Base-by-base conservation (phyloP, 139 green algal genomes). In the Asterochloris erici region DNA sequence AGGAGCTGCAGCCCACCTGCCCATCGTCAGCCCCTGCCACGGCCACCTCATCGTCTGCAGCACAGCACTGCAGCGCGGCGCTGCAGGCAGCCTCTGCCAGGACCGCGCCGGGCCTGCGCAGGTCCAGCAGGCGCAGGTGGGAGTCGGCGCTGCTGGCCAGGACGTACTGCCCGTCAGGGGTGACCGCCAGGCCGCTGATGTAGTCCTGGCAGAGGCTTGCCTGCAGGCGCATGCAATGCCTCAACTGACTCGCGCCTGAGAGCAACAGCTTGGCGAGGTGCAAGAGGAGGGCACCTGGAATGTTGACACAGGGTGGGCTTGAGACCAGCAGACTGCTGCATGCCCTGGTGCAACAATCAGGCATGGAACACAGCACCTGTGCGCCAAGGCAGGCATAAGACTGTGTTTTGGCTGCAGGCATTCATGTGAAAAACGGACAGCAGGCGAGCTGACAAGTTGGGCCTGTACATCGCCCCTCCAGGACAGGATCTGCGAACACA, bases 21-120 rank as follows among this genome's bases (percentile, higher is more conserved):
- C 93, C 93, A 17, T 73, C 66, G 75, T 96, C 90, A 12, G 79
- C 81, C 9, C 93, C 93, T 23, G 81, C 87, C 29, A 94, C 38
- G 23, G 87, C 85, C 63, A 91, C 24, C 21, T 74, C 9, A 12
- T 84, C 89, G 66, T 96, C 90, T 11, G 83, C 87, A 11, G 79
- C 28, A 38, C 84, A 89, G 88, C 93, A 96, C 24, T 86, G 81
- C 78, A 97, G 79, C 23, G 92, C 82, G 13, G 84, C 70, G 11
- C 82, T 85, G 28, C 86, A 91, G 11, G 80, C 77, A 21, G 77
- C 76, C 12, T 82, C 70, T 10, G 77, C 63, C 16, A 83, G 75
- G 27, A 23, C 19, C 14, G 69, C 66, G 24, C 85, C 88, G 16
- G 38, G 63, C 11, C 81, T 79, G 13, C 89, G 83, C 75, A 88